Evolutionary conservation across 768 basidiomycete species (phyloP).

Genomic region (Rhizopogon roseolus): DNA sequence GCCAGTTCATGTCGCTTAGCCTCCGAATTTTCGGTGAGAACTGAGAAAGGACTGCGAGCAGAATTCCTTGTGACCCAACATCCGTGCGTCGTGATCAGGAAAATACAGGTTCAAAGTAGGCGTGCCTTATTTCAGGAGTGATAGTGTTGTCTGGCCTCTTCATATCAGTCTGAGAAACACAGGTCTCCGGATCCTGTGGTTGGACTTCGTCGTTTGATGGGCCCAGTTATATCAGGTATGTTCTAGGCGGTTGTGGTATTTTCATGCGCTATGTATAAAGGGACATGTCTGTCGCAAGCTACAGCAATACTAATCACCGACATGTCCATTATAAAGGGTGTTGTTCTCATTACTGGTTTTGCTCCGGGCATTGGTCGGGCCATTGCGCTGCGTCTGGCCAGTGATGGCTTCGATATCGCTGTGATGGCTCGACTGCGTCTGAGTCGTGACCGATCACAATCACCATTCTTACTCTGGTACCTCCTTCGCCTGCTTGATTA

Average conservation of each 20-base stretch:
- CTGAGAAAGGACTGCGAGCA: no score
- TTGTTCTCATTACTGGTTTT: constrained; percentile 26
- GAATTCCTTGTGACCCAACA: no score
- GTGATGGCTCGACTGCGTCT: no score
- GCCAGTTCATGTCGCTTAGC: no score
- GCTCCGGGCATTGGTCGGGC: constrained; percentile 23
- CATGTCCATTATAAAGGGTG: constrained; percentile 18
- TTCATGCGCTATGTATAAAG: neutral
- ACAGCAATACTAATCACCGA: neutral
- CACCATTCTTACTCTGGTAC: no score
- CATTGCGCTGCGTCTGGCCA: constrained; percentile 14
- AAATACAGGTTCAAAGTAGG: no score
- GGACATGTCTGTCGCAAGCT: neutral
- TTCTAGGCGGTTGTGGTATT: neutral
- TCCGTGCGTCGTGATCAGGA: no score
- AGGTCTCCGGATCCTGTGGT: neutral
- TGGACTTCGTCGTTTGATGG: neutral
- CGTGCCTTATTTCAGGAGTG: no score
- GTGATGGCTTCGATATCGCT: constrained; percentile 23
- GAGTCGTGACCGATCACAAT: no score
- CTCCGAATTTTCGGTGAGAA: no score
- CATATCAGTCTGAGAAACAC: neutral
- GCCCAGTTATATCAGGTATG: neutral
- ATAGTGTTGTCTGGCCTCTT: neutral
- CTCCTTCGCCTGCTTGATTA: no score